These are phyloP conservation scores for Annulohypoxylon moriforme DNA, from an alignment of 495 filamentous ascomycete genomes.

Conservation along the genomic window DNA sequence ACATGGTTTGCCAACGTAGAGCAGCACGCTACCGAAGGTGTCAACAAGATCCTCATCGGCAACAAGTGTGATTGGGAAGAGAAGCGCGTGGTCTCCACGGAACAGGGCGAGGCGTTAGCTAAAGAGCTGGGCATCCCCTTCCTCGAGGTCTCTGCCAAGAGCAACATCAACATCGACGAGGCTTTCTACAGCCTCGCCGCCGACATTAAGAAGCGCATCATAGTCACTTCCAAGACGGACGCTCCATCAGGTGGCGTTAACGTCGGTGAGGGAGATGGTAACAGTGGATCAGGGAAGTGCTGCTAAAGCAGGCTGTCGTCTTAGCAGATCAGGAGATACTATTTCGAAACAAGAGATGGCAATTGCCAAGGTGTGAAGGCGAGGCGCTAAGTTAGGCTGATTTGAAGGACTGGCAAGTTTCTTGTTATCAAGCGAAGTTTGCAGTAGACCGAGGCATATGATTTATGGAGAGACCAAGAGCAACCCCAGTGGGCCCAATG, in stretches of 20 bases:
- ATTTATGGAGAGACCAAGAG: conserved; percentile 33
- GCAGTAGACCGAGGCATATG: conserved; percentile 46
- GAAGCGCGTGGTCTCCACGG: conserved; percentile 91
- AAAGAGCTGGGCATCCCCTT: conserved; percentile 98
- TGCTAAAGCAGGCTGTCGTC: conserved; percentile 67
- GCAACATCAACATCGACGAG: conserved; percentile 99
- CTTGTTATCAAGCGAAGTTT: conserved; percentile 42
- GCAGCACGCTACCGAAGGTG: conserved; percentile 97
- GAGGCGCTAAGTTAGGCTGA: conserved; percentile 27
- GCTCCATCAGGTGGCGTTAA: conserved; percentile 74
- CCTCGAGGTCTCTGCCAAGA: conserved; percentile 97
- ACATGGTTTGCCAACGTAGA: conserved; percentile 99
- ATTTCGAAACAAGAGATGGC: conserved; percentile 7
- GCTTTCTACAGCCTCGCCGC: conserved; percentile 95
- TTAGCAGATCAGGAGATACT: neutral
- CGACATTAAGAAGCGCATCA: conserved; percentile 97
- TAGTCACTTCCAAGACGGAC: conserved; percentile 86
- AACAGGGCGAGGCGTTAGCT: conserved; percentile 91
- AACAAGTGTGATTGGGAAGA: conserved; percentile 99
- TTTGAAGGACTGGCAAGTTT: conserved; percentile 15
- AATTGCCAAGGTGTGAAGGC: conserved; percentile 17
- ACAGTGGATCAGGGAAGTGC: conserved; percentile 79
- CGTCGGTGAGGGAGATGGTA: conserved; percentile 69
- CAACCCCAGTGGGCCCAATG: conserved; percentile 21
- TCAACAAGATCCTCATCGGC: conserved; percentile 99